Conservation (phyloP, 495 filamentous ascomycete species). For the Massariosphaeria phaeospora region DNA sequence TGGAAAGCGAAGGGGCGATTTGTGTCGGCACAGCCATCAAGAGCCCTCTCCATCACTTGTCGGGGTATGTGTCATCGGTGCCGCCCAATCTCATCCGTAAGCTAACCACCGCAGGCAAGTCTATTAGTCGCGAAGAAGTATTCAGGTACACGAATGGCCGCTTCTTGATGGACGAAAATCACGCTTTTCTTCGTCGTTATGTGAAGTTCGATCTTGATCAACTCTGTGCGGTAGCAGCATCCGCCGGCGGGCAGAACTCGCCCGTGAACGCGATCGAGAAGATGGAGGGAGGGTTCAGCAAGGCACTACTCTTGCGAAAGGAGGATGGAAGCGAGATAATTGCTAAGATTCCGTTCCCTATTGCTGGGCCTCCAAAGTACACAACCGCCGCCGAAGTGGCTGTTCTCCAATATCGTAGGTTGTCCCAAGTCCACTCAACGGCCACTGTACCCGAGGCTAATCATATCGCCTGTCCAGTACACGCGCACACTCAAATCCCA, state of each 20-base stretch:
- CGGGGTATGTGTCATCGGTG: neutral
- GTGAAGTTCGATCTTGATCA: slow-evolving; percentile 37
- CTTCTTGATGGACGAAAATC: slow-evolving; percentile 40
- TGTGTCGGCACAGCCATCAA: neutral
- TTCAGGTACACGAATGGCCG: slow-evolving; percentile 40
- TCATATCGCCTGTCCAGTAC: neutral
- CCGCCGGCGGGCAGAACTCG: slow-evolving; percentile 21
- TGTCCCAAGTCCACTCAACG: slow-evolving; percentile 1
- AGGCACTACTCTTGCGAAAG: slow-evolving; percentile 41
- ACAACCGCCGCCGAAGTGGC: slow-evolving; percentile 43
- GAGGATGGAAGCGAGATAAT: slow-evolving; percentile 39
- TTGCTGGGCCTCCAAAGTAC: slow-evolving; percentile 35
- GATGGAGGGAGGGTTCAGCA: slow-evolving; percentile 44
- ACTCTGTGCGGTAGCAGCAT: slow-evolving; percentile 36
- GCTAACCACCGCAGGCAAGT: neutral
- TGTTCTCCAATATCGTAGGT: slow-evolving; percentile 41
- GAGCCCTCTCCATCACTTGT: neutral
- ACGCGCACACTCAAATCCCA: slow-evolving; percentile 17
- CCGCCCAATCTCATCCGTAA: neutral
- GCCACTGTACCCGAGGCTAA: neutral
- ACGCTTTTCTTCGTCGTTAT: slow-evolving; percentile 36
- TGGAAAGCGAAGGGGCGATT: neutral
- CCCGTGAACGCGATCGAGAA: slow-evolving; percentile 38
- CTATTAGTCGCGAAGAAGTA: slow-evolving; percentile 29
- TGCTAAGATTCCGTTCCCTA: slow-evolving; percentile 39